phyloP scores from a whole-genome alignment of 2,329 filamentous ascomycete genomes.

The Fusarium subtropicale region DNA sequence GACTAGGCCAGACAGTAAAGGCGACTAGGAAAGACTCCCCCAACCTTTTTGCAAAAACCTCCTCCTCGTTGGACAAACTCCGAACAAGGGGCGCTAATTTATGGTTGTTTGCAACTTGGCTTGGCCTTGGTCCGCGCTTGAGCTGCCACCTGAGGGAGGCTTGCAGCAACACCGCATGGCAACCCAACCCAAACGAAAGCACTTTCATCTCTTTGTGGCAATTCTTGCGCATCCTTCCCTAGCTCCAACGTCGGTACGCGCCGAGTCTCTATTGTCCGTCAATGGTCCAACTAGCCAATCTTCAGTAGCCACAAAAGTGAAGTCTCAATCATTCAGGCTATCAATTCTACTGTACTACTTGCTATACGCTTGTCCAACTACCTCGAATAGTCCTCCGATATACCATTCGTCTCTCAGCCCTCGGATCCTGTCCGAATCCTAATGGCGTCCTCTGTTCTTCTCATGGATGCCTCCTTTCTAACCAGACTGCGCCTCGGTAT shows the following conservation, averaged over 20 bases:
- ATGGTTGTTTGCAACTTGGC: conserved; percentile 36
- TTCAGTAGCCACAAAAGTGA: conserved; percentile 6
- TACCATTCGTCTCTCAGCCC: neutral
- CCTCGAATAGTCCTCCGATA: neutral
- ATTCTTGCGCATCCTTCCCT: conserved; percentile 17
- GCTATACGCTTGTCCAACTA: conserved; percentile 1
- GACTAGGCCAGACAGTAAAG: neutral
- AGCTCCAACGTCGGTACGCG: conserved; percentile 14
- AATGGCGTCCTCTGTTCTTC: conserved; percentile 6
- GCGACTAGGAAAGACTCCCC: neutral
- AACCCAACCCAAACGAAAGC: conserved; percentile 10
- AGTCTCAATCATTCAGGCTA: conserved; percentile 3
- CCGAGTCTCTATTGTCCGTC: conserved; percentile 7
- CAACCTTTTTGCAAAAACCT: neutral
- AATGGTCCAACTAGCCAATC: neutral
- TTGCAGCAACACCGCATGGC: conserved; percentile 16
- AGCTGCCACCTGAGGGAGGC: conserved; percentile 9
- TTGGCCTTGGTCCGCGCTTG: conserved; percentile 18
- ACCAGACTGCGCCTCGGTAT: conserved; percentile 39
- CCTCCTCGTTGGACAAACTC: conserved; percentile 16
- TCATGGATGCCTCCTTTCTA: conserved; percentile 2
- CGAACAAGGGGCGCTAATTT: conserved; percentile 25
- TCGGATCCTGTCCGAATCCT: conserved; percentile 41
- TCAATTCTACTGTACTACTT: neutral
- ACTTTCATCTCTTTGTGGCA: conserved; percentile 16